phyloP scores from a whole-genome alignment of 2,329 filamentous ascomycete genomes.

The Alternaria solani region DNA sequence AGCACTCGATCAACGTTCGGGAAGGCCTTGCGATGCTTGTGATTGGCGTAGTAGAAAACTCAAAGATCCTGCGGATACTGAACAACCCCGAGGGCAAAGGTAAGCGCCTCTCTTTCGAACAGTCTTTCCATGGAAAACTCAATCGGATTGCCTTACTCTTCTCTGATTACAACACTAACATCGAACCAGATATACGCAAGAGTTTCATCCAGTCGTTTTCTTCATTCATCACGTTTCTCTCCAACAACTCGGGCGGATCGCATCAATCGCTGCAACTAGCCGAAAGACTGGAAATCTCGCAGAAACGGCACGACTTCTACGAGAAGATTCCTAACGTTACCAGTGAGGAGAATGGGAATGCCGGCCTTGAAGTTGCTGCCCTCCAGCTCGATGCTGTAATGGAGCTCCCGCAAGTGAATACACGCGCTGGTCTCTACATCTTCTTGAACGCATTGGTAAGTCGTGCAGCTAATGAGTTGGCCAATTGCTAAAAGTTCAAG shows the following conservation, averaged over 20 bases:
- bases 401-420: constrained; percentile 76
- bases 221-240: constrained; percentile 52
- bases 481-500: constrained; percentile 58
- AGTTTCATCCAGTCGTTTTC: constrained; percentile 43
- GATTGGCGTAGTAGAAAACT: constrained; percentile 68
- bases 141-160: not conserved
- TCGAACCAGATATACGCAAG: constrained; percentile 41
- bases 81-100: constrained; percentile 63
- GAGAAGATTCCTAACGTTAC: constrained; percentile 55
- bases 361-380: constrained; percentile 52
- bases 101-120: constrained; percentile 38
- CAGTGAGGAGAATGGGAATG: constrained; percentile 52
- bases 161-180: constrained; percentile 7
- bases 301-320: constrained; percentile 54
- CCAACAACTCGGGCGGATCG: constrained; percentile 61
- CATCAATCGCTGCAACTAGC: constrained; percentile 63
- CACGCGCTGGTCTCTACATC: constrained; percentile 82
- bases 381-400: constrained; percentile 64
- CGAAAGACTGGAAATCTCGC: constrained; percentile 48
- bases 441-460: constrained; percentile 82
- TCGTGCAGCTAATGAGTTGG: constrained; percentile 4
- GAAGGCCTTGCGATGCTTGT: constrained; percentile 71
- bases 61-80: constrained; percentile 63
- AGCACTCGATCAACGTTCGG: constrained; percentile 67
- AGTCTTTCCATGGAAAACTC: not conserved